phyloP scores from a whole-genome alignment of 2,329 filamentous ascomycete species.

The Thermoascus crustaceus region DNA sequence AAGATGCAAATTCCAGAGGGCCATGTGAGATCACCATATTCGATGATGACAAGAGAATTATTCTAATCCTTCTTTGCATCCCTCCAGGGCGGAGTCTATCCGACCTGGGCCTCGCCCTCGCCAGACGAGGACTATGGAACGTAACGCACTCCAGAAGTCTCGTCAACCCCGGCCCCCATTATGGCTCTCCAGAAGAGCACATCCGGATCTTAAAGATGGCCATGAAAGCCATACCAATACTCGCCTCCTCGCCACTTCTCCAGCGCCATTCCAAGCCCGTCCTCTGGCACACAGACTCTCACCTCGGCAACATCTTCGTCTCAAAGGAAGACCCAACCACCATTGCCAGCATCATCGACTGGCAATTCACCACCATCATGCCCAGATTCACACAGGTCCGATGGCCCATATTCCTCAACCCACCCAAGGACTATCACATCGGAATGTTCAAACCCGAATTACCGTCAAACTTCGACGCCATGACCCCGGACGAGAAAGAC shows the following conservation, averaged over 20 bases:
- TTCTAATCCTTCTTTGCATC: not conserved
- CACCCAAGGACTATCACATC: constrained; percentile 12
- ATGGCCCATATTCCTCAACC: constrained; percentile 12
- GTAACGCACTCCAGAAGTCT: constrained; percentile 5
- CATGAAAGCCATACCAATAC: constrained; percentile 5
- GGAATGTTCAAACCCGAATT: constrained; percentile 13
- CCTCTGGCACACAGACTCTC: constrained; percentile 15
- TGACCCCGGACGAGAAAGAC: constrained; percentile 13
- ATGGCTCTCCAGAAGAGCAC: constrained; percentile 10
- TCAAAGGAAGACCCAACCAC: constrained; percentile 11
- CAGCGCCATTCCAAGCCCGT: constrained; percentile 7
- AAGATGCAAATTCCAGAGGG: constrained; percentile 7
- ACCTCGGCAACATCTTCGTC: constrained; percentile 17
- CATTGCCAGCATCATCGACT: constrained; percentile 14
- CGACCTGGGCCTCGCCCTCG: constrained; percentile 9
- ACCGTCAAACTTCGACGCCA: constrained; percentile 12
- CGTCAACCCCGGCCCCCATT: constrained; percentile 9
- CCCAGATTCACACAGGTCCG: constrained; percentile 14
- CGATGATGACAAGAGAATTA: not conserved
- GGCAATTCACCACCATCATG: constrained; percentile 14
- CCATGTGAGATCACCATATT: constrained; percentile 9
- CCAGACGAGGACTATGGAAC: constrained; percentile 7
- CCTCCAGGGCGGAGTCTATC: constrained; percentile 8
- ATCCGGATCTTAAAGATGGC: constrained; percentile 3
- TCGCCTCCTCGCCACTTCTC: constrained; percentile 3